These are phyloP conservation scores for Sporobolus alterniflorus DNA, from an alignment of 202 grass and related monocot species.

Conservation along the genomic window DNA sequence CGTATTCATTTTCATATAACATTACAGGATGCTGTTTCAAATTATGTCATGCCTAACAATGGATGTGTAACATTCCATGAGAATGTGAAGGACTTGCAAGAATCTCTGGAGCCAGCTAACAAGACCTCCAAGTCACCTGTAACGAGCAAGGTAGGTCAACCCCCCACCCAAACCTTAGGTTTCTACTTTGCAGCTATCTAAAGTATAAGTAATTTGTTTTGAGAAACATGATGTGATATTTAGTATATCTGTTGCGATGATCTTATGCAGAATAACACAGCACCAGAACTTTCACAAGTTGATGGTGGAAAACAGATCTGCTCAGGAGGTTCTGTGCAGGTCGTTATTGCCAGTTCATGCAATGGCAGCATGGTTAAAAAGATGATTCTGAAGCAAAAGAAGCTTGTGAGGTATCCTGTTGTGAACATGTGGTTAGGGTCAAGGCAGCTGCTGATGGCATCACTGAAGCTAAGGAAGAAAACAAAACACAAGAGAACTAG, in stretches of 20 bases:
- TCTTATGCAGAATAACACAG: constrained; percentile 28
- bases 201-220: background rate
- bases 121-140: constrained; percentile 1
- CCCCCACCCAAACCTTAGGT: background rate
- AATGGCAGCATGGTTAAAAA: constrained; percentile 28
- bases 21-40: constrained; percentile 48
- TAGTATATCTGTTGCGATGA: background rate
- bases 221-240: background rate
- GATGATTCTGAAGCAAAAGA: constrained; percentile 53
- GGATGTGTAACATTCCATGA: constrained; percentile 10
- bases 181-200: background rate
- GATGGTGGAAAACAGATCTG: constrained; percentile 2
- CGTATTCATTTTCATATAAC: constrained; percentile 15
- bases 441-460: constrained; percentile 52
- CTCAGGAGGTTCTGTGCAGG: constrained; percentile 20
- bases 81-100: background rate
- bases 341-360: background rate
- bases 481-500: constrained; percentile 63
- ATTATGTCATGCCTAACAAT: background rate
- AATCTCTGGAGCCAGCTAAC: constrained; percentile 29
- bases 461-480: constrained; percentile 54
- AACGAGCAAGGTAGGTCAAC: constrained; percentile 24
- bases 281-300: constrained; percentile 8
- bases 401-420: constrained; percentile 57
- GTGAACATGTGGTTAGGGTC: constrained; percentile 61